Base-by-base conservation (phyloP, 495 filamentous ascomycete genomes). In the Penicillium goetzii region DNA sequence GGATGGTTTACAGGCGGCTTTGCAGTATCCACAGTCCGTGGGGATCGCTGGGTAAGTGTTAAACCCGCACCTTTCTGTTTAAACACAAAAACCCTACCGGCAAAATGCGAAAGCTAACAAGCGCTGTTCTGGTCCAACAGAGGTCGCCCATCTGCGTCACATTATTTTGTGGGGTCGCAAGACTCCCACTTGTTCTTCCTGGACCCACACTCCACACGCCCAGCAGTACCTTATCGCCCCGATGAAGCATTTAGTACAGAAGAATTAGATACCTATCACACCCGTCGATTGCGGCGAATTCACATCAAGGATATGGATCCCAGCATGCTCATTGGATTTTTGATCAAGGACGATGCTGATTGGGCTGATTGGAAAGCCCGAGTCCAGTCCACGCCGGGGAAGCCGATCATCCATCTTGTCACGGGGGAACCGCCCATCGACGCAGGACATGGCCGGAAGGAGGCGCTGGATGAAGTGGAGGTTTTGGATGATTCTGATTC, bases 91-190 rank as follows among this genome's bases (percentile, higher is more conserved):
- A 2, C 2, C 12, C 43, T 12, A 11, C 21, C 15, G 12, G 43
- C 1, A 62, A 58, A 1, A 38, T 36, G 7, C 43, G 14, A 33
- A 59, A 8, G 26, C 60, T 67, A 40, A 68, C 58, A 59, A 34
- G 9, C n/a, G 28, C 17, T 3, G 34, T 33, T 52, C 50, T 9
- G 11, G 2, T 28, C 21, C 21, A 34, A 21, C 60, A 96, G 94
- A 34, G 96, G 96, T 54, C 91, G 96, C 19, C 95, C 96, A 28
- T 94, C 92, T 4, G 92, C 92, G 23, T 97, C 93, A 0, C 96
- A 97, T 74, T 99, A 98, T 72, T 99, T 99, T 70, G 81, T 98
- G 59, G 96, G 93, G n/a, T 86, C 89, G n/a, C 96, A 99, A 76
- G 91, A 89, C 30, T 85, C 89, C 49, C 81, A 88, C 66, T 85